Conservation (phyloP, 2,329 filamentous ascomycete genomes). For the Botrytis cinerea region DNA sequence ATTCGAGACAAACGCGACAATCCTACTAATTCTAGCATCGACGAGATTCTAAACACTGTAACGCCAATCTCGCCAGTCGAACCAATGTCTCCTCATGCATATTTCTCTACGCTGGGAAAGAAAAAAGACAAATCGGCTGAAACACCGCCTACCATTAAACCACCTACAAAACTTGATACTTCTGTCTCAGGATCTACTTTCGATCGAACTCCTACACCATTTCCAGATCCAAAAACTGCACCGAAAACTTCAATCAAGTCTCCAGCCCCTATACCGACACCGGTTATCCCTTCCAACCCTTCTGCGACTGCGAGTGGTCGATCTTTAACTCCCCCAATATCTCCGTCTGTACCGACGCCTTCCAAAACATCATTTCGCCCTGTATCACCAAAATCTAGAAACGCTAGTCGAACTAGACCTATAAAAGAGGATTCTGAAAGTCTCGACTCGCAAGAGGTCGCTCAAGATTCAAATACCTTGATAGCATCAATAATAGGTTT, state of each 20-base stretch:
- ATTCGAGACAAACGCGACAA: neutral
- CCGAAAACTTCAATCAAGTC: neutral
- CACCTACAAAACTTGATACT: neutral
- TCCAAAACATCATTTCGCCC: slow-evolving; percentile 6
- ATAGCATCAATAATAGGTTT: neutral
- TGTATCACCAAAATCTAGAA: slow-evolving; percentile 8
- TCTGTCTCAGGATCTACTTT: neutral
- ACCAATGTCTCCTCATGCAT: neutral
- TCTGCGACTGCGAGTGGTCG: neutral
- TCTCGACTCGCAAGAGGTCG: neutral
- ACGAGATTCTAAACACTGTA: neutral
- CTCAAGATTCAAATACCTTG: neutral
- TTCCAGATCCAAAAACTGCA: neutral
- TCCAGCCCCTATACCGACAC: neutral
- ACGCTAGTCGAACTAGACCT: slow-evolving; percentile 6
- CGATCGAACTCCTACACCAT: slow-evolving; percentile 3
- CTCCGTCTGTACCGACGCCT: neutral
- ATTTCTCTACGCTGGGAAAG: neutral
- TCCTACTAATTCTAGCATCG: neutral
- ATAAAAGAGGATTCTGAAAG: neutral
- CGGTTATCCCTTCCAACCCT: neutral
- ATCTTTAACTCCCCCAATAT: neutral
- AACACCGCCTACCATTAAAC: neutral
- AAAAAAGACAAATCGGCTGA: neutral
- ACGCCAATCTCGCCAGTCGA: slow-evolving; percentile 1